These are phyloP conservation scores for Pyricularia sp. DNA, from an alignment of 2,329 filamentous ascomycete genomes.

Conservation along the genomic window DNA sequence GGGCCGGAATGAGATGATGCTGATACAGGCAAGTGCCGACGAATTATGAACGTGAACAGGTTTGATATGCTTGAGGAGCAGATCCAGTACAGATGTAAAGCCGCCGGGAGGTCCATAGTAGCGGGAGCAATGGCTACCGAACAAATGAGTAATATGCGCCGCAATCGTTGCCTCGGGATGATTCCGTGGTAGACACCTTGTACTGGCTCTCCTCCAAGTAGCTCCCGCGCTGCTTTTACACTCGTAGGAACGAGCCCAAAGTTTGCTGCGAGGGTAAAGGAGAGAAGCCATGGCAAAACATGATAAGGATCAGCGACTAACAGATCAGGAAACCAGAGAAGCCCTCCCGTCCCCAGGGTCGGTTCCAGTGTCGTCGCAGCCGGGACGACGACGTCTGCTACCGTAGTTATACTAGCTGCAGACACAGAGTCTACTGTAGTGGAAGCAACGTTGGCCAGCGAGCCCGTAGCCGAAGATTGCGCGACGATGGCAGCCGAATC, in stretches of 20 bases:
- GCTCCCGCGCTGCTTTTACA: not conserved
- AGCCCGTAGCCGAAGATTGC: not conserved
- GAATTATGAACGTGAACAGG: constrained; percentile 11
- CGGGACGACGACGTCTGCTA: not conserved
- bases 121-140: constrained; percentile 19
- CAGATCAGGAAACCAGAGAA: constrained; percentile 43
- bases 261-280: constrained; percentile 20
- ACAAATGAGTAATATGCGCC: constrained; percentile 17
- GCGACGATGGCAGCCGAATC: constrained; percentile 1
- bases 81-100: constrained; percentile 31
- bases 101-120: constrained; percentile 26
- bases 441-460: not conserved
- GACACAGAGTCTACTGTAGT: not conserved
- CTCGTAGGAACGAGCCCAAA: constrained; percentile 16
- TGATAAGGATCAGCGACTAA: constrained; percentile 37
- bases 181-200: not conserved
- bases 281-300: constrained; percentile 30
- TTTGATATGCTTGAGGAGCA: constrained; percentile 17
- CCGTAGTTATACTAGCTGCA: not conserved
- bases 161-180: constrained; percentile 9
- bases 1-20: constrained; percentile 5
- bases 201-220: not conserved
- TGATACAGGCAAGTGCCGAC: constrained; percentile 13
- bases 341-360: constrained; percentile 34
- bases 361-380: constrained; percentile 8